Conservation (phyloP, 2,329 filamentous ascomycete species). For the Aureobasidium musti region DNA sequence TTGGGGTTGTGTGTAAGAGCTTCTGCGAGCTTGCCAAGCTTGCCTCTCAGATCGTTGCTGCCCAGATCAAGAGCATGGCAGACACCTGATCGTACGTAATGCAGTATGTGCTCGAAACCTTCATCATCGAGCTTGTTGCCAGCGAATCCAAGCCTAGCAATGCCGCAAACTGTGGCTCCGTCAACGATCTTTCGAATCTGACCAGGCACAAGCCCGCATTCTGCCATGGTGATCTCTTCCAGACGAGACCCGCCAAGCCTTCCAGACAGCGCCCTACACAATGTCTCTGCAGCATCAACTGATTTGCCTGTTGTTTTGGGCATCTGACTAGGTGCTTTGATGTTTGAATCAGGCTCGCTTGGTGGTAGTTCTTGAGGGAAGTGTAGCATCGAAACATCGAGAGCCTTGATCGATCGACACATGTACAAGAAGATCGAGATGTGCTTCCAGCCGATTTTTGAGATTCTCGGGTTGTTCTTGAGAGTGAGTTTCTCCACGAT, state of each 20-base stretch:
- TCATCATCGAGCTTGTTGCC: conserved; percentile 75
- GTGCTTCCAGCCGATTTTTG: conserved; percentile 85
- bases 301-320: conserved; percentile 34
- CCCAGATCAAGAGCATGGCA: conserved; percentile 90
- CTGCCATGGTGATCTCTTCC: conserved; percentile 79
- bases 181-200: conserved; percentile 78
- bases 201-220: conserved; percentile 70
- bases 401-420: conserved; percentile 78
- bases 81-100: conserved; percentile 71
- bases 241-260: conserved; percentile 73
- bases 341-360: conserved; percentile 33
- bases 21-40: conserved; percentile 52
- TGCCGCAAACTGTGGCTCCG: conserved; percentile 73
- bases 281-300: conserved; percentile 62
- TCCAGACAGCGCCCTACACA: conserved; percentile 74
- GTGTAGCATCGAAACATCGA: conserved; percentile 82
- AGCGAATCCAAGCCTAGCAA: conserved; percentile 78
- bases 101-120: conserved; percentile 72
- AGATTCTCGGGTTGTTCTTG: conserved; percentile 85
- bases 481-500: conserved; percentile 84
- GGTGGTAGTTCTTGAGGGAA: conserved; percentile 60
- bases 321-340: conserved; percentile 32
- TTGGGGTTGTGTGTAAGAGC: conserved; percentile 49
- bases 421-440: conserved; percentile 88
- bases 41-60: conserved; percentile 69